Evolutionary conservation across 345 rosid genomes (phyloP).

Genomic region (Citrus trifoliata): DNA sequence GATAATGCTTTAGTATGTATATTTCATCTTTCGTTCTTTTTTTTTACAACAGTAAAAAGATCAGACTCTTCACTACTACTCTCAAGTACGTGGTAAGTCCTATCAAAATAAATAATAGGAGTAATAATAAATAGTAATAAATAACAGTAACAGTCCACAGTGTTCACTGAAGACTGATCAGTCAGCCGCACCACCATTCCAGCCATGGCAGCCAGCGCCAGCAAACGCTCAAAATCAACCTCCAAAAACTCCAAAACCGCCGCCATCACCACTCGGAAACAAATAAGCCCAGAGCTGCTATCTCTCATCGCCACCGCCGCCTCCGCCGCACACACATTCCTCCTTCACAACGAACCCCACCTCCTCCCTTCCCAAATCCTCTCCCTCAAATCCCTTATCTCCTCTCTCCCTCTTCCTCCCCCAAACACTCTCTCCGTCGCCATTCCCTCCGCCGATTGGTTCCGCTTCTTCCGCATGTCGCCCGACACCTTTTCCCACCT

Average conservation of each 20-base stretch:
- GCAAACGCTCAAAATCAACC: background rate
- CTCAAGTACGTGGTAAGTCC: too few species aligned
- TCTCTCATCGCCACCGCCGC: conserved; percentile 44
- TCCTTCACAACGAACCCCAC: conserved; percentile 40
- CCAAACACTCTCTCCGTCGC: conserved; percentile 30
- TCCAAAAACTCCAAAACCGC: background rate
- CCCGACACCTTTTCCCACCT: conserved; percentile 45
- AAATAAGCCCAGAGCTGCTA: conserved; percentile 22
- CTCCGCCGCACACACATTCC: conserved; percentile 44
- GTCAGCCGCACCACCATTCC: background rate
- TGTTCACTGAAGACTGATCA: background rate
- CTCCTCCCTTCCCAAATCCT: conserved; percentile 45
- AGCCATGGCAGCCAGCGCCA: conserved; percentile 21
- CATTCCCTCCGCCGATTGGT: conserved; percentile 49
- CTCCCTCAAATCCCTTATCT: conserved; percentile 38
- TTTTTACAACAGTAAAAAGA: too few species aligned
- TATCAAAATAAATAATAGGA: too few species aligned
- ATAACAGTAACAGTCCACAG: background rate
- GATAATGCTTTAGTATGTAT: background rate
- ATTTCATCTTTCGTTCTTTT: too few species aligned
- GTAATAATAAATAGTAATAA: too few species aligned
- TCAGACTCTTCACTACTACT: too few species aligned
- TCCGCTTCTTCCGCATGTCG: conserved; percentile 55
- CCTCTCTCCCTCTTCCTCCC: conserved; percentile 18
- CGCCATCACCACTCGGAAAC: conserved; percentile 10